phyloP scores from a whole-genome alignment of 2,329 filamentous ascomycete genomes.

The Harringtonia aguacate region DNA sequence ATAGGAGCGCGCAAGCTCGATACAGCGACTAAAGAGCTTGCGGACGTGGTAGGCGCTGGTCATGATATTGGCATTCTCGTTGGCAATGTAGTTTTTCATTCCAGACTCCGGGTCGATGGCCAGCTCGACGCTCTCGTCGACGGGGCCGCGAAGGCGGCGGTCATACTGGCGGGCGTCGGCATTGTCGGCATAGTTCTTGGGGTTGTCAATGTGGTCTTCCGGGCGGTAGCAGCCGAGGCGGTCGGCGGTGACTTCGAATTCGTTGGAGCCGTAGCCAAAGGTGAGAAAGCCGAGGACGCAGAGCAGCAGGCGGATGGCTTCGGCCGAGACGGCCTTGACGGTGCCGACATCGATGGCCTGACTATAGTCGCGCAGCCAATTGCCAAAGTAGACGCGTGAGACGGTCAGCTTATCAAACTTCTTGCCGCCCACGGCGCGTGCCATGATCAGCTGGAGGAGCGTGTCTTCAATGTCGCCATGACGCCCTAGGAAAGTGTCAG shows the following conservation, averaged over 20 bases:
- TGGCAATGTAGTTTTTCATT: slow-evolving; percentile 92
- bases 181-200: slow-evolving; percentile 81
- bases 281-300: slow-evolving; percentile 86
- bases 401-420: slow-evolving; percentile 85
- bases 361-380: slow-evolving; percentile 89
- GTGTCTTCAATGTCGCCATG: slow-evolving; percentile 92
- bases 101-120: slow-evolving; percentile 64
- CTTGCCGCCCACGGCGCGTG: slow-evolving; percentile 53
- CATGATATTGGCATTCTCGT: slow-evolving; percentile 66
- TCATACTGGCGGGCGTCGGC: slow-evolving; percentile 77
- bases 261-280: slow-evolving; percentile 72
- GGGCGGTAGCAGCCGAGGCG: slow-evolving; percentile 72
- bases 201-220: slow-evolving; percentile 73
- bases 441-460: slow-evolving; percentile 59
- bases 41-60: slow-evolving; percentile 72
- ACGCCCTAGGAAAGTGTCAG: slow-evolving; percentile 42
- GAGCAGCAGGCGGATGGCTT: slow-evolving; percentile 81
- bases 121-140: slow-evolving; percentile 71
- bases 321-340: slow-evolving; percentile 79
- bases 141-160: slow-evolving; percentile 64
- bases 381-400: slow-evolving; percentile 88
- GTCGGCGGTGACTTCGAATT: slow-evolving; percentile 75
- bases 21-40: slow-evolving; percentile 59
- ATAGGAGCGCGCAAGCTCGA: slow-evolving; percentile 72
- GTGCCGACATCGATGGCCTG: slow-evolving; percentile 91